Percentiles rank a stretch among this genome's conserved stretches.
Evolutionary conservation across 495 filamentous ascomycete genomes (phyloP).

Genomic region (Talaromyces nanjingensis): DNA sequence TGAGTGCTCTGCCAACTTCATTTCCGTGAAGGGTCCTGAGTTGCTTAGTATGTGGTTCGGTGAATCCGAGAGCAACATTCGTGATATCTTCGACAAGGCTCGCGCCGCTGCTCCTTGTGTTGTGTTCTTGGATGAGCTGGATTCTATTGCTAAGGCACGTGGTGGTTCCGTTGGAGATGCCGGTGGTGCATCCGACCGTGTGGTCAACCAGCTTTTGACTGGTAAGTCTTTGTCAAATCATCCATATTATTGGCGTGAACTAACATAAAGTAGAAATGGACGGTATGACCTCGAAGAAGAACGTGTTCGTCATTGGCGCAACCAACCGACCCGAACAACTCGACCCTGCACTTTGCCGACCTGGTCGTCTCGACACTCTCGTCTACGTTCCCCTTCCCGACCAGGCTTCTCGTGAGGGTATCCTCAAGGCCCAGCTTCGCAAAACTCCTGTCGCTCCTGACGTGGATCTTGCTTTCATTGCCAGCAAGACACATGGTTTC

Average conservation of each 20-base stretch:
- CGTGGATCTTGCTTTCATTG: constrained; percentile 85
- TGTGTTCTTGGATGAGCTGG: constrained; percentile 97
- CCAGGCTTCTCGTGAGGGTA: constrained; percentile 75
- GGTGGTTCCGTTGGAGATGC: constrained; percentile 96
- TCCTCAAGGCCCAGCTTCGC: constrained; percentile 93
- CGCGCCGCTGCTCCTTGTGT: constrained; percentile 97
- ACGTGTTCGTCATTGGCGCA: constrained; percentile 98
- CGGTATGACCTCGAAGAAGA: constrained; percentile 99
- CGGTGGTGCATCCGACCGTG: constrained; percentile 96
- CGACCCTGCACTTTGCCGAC: constrained; percentile 94
- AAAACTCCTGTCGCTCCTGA: constrained; percentile 91
- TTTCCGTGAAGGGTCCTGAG: constrained; percentile 97
- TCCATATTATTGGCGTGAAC: constrained; percentile 14
- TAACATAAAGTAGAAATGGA: constrained; percentile 81
- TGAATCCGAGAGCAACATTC: constrained; percentile 99
- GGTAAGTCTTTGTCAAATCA: constrained; percentile 49
- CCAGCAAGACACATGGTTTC: constrained; percentile 96
- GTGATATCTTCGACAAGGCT: constrained; percentile 99
- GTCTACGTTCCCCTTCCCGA: constrained; percentile 97
- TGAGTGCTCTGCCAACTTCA: constrained; percentile 98
- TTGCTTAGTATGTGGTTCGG: constrained; percentile 99
- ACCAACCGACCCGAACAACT: constrained; percentile 98
- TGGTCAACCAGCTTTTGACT: constrained; percentile 98
- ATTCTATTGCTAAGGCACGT: constrained; percentile 98
- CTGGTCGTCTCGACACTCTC: constrained; percentile 94